phyloP scores from a whole-genome alignment of 1,284 basidiomycete species.

The Trametes sp. region DNA sequence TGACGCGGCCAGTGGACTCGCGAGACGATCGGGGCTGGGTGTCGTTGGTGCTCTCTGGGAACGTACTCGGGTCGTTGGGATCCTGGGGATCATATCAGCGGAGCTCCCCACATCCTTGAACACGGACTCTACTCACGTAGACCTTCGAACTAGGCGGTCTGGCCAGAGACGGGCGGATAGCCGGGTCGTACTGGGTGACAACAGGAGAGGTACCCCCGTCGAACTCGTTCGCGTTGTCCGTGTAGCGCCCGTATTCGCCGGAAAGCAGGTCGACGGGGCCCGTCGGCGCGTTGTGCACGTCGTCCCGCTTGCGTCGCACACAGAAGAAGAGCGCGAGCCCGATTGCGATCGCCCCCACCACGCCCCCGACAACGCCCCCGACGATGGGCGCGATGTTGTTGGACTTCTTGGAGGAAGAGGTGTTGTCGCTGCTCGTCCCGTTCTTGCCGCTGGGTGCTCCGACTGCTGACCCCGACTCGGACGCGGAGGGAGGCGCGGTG shows the following conservation, averaged over 20 bases:
- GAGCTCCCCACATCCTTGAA: too few species aligned
- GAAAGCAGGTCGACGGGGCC: neutral
- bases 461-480: neutral
- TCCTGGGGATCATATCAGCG: too few species aligned
- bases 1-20: too few species aligned
- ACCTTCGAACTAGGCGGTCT: neutral
- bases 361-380: neutral
- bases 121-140: neutral
- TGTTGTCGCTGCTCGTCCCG: neutral
- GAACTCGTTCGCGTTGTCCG: neutral
- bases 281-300: neutral
- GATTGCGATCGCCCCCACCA: neutral
- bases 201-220: neutral
- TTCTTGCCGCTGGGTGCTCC: neutral
- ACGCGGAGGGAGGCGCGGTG: neutral
- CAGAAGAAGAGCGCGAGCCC: neutral
- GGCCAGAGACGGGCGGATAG: neutral
- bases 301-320: neutral
- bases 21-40: too few species aligned
- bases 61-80: too few species aligned
- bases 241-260: neutral
- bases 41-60: too few species aligned
- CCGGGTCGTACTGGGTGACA: too few species aligned
- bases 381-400: neutral
- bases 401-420: neutral